Conservation (phyloP, 2,329 filamentous ascomycete genomes). For the Colletotrichum coccodes region DNA sequence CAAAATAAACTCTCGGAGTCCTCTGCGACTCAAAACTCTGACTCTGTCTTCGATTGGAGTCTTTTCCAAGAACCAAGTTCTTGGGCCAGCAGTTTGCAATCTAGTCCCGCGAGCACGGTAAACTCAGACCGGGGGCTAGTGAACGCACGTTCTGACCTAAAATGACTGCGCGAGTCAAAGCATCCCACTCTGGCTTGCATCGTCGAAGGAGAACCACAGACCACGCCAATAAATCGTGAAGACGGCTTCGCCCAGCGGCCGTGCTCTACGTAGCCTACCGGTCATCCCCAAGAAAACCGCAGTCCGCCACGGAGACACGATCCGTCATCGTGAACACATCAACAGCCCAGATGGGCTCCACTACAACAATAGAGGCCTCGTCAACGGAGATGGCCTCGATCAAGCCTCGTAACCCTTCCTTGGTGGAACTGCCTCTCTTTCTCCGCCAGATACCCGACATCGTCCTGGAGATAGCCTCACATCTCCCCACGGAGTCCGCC, state of each 20-base stretch:
- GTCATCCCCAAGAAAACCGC: neutral
- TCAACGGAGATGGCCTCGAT: neutral
- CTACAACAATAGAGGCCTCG: neutral
- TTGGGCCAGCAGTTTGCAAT: neutral
- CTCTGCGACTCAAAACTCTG: neutral
- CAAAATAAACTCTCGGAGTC: too few species aligned
- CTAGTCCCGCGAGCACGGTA: neutral
- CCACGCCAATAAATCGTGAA: neutral
- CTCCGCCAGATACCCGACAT: slow-evolving; percentile 23
- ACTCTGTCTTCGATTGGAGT: too few species aligned
- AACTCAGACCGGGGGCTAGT: neutral
- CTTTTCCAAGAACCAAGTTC: too few species aligned
- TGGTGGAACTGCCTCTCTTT: neutral
- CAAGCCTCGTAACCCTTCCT: neutral
- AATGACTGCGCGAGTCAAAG: neutral
- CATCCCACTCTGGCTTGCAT: neutral
- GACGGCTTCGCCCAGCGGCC: neutral
- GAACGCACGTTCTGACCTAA: neutral
- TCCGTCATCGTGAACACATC: neutral
- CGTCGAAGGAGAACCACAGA: neutral
- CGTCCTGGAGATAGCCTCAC: slow-evolving; percentile 22
- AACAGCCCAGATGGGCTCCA: neutral
- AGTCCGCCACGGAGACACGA: neutral
- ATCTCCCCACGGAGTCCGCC: slow-evolving; percentile 24
- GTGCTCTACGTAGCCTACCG: neutral